Evolutionary conservation across 148 eudicot genomes (phyloP).

Genomic region (Tetragonia tetragonoides): DNA sequence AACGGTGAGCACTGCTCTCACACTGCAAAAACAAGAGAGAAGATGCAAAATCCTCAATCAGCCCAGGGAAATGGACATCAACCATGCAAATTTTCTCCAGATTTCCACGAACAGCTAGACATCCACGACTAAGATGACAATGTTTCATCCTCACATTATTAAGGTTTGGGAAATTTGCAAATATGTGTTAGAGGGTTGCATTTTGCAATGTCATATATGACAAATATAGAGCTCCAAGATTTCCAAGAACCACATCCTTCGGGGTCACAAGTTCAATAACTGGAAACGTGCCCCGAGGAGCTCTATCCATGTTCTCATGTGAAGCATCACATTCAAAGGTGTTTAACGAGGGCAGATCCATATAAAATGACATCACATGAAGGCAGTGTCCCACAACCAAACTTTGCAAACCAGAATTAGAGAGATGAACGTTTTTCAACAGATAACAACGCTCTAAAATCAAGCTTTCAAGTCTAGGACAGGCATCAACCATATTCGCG

Average conservation of each 20-base stretch:
- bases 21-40: background rate
- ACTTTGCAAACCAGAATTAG: background rate
- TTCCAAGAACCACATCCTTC: background rate
- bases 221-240: background rate
- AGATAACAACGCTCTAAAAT: background rate
- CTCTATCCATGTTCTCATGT: too few species aligned
- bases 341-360: slow-evolving; percentile 9
- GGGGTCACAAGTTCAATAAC: background rate
- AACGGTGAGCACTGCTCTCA: background rate
- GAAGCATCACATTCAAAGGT: slow-evolving; percentile 10
- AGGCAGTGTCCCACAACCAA: background rate
- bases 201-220: background rate
- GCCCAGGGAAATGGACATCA: slow-evolving; percentile 1
- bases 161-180: background rate
- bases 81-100: background rate
- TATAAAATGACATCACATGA: background rate
- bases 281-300: background rate
- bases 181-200: slow-evolving; percentile 1
- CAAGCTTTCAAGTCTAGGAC: slow-evolving; percentile 10
- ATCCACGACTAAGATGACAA: background rate
- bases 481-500: background rate
- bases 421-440: slow-evolving; percentile 3
- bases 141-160: background rate
- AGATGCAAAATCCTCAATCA: slow-evolving; percentile 10
- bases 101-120: background rate